Percentiles rank a stretch among this genome's conserved stretches.
Evolutionary conservation across 352 stramenopile species (phyloP).

Genomic region (Phytophthora brassicae): DNA sequence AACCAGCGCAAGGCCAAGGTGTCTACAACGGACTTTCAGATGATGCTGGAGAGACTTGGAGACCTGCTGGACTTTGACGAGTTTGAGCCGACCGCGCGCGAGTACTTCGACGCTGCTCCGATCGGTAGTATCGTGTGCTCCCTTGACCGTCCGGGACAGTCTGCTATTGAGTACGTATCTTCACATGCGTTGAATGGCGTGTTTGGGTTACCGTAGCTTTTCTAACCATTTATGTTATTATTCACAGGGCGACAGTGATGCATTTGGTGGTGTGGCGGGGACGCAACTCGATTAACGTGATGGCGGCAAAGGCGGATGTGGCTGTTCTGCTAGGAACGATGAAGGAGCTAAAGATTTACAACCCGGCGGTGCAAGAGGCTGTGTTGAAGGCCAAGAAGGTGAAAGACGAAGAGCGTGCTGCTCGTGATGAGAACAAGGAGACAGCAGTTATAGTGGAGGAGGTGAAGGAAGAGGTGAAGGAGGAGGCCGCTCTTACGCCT

Average conservation of each 20-base stretch:
- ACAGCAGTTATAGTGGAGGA: neutral
- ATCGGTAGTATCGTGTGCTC: constrained; percentile 83
- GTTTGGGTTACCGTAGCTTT: neutral
- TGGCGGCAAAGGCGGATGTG: constrained; percentile 82
- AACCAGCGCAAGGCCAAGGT: constrained; percentile 65
- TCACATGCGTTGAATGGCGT: neutral
- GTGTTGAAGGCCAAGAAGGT: constrained; percentile 51
- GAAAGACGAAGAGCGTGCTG: constrained; percentile 47
- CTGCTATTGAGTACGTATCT: constrained; percentile 65
- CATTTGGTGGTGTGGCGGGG: constrained; percentile 87
- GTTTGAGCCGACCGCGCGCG: constrained; percentile 54
- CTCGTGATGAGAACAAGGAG: constrained; percentile 40
- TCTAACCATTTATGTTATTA: constrained; percentile 17
- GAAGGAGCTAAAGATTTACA: constrained; percentile 84
- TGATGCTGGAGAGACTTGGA: constrained; percentile 80
- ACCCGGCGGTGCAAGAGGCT: constrained; percentile 41
- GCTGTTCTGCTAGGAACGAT: constrained; percentile 76
- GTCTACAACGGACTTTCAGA: constrained; percentile 75
- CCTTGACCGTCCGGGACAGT: constrained; percentile 59
- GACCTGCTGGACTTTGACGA: constrained; percentile 86
- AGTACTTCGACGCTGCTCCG: constrained; percentile 55
- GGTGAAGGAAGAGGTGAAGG: constrained; percentile 7
- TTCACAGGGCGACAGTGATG: constrained; percentile 71
- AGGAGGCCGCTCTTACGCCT: constrained; percentile 12
- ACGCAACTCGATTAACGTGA: constrained; percentile 86